These are phyloP conservation scores for Obelidium mucronatum DNA, from an alignment of 192 early-diverging fungal species.

Conservation along the genomic window DNA sequence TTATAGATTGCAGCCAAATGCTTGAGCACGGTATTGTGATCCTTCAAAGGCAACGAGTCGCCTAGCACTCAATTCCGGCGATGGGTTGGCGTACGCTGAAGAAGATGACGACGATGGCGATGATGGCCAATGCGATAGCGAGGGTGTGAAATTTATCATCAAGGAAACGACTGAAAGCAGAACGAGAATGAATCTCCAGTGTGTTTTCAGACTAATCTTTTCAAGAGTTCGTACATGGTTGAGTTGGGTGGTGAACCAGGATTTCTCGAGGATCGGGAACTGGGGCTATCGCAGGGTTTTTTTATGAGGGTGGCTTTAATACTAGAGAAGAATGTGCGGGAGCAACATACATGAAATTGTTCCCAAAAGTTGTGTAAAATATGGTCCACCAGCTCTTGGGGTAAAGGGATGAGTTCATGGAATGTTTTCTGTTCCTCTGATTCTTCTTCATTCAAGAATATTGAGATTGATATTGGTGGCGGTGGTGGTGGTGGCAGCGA, in stretches of 20 bases:
- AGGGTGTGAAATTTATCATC: constrained; percentile 40
- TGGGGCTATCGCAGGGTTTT: not conserved
- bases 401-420: constrained; percentile 7
- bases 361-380: constrained; percentile 30
- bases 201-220: not conserved
- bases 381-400: constrained; percentile 10
- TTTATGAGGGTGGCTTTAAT: not conserved
- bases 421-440: not conserved
- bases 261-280: constrained; percentile 14
- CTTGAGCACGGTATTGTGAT: constrained; percentile 1
- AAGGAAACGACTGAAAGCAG: constrained; percentile 27
- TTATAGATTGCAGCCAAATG: constrained; percentile 1
- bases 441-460: too few species aligned
- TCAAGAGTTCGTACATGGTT: not conserved
- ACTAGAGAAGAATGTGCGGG: not conserved
- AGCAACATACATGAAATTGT: constrained; percentile 20
- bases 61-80: constrained; percentile 2
- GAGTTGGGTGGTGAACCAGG: constrained; percentile 10
- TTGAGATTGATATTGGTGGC: too few species aligned
- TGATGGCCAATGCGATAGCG: constrained; percentile 8
- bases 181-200: constrained; percentile 15
- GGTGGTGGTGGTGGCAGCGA: too few species aligned
- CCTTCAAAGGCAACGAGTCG: constrained; percentile 13
- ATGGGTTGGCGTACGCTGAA: constrained; percentile 9
- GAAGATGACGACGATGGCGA: not conserved